Base-by-base conservation (phyloP, 768 basidiomycete genomes). In the Mycena crocata region DNA sequence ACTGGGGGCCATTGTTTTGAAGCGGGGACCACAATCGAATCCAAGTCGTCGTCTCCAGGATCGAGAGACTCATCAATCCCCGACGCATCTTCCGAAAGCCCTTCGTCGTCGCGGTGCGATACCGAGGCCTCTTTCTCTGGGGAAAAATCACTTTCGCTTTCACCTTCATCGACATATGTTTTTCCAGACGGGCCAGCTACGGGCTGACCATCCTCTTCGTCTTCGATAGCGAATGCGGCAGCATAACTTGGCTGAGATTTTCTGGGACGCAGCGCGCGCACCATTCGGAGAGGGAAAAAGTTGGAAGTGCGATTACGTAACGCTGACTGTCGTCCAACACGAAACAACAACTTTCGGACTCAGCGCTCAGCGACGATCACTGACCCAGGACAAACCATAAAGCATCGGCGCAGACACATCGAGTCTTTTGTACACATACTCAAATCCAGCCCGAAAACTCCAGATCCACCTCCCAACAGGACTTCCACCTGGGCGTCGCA, bases 141-240 rank as follows among this genome's bases (percentile, higher is more conserved):
- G 6, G 82, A 78, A 74, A 91, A 90, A 67, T 90, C 90, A 72
- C 88, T 89, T 32, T 78, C 86, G 63, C 83, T 86, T 14, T 83
- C 80, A 1, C 81, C 79, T 10, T 79, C 75, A 24, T 74, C 74
- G 24, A 75, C 68, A 0, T 62, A 45, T 1, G 69, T 56, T 23
- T 45, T 44, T 14, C 54, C 73, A 6, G 88, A 86, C 21, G 84
- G 83, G 1, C 82, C 84, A 3, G 80, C 79, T 9, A 69, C 72
- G 37, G 71, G 67, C 66, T 72, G 54, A 35, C 31, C 72, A 10
- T 73, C 73, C 40, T 77, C 77, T 23, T 81, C 78, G 28, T 81
- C 69, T 1, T 76, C 82, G 34, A 77, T 63, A 5, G 72, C 79
- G 35, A 79, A 76, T 24, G 85, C 67, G 26, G 71, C 67, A 0